These are phyloP conservation scores for Oryza meridionalis DNA, from an alignment of 176 grass and related monocot species.

Conservation along the genomic window DNA sequence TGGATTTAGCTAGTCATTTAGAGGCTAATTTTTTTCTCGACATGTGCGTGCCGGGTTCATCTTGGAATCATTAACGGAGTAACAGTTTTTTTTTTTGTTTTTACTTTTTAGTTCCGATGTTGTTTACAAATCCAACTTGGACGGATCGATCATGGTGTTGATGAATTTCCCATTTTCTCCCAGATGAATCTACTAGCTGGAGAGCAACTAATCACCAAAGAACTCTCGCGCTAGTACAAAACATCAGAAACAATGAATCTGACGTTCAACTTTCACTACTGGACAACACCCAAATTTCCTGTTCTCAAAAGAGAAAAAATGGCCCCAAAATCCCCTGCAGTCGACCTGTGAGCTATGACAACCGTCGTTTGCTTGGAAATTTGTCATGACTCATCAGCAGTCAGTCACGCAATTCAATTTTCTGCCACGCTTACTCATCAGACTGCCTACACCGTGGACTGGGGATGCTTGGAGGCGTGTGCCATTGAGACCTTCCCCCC, in stretches of 20 bases:
- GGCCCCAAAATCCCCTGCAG: background rate
- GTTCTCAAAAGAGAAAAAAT: no score
- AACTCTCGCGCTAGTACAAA: background rate
- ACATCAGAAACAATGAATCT: background rate
- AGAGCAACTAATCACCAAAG: background rate
- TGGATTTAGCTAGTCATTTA: background rate
- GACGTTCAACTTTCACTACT: no score
- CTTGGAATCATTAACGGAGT: background rate
- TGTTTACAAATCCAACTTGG: background rate
- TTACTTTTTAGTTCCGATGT: background rate
- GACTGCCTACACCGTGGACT: background rate
- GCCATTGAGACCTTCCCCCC: conserved; percentile 4
- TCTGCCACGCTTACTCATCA: background rate
- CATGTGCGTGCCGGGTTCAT: background rate
- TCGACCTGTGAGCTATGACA: background rate
- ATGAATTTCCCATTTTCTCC: background rate
- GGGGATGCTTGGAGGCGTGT: conserved; percentile 6
- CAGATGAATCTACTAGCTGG: no score
- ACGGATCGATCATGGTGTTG: background rate
- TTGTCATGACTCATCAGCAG: background rate
- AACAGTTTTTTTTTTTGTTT: background rate
- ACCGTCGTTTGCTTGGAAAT: background rate
- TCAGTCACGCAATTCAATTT: conserved; percentile 1
- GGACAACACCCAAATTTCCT: background rate
- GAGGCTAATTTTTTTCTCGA: background rate